Base-by-base conservation (phyloP, 116 monocot genomes). In the Trichopus zeylanicus region DNA sequence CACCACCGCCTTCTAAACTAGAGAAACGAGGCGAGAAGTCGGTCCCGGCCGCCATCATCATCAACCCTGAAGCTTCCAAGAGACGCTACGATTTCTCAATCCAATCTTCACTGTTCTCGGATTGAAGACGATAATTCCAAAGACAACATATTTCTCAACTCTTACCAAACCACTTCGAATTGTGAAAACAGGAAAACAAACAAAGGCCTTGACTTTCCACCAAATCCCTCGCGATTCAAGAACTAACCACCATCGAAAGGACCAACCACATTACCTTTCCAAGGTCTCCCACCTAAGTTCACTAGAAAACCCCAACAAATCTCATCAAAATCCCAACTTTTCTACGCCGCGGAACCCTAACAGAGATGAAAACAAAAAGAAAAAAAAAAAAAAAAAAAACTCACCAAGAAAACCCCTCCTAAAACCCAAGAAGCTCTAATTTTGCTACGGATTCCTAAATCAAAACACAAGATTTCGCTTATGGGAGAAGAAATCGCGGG, bases 1-100 rank as follows among this genome's bases (percentile, higher is more conserved):
- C 46, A 48, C 61, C 47, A 34, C 71, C 70, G 27, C 25, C 59
- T 34, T 71, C 67, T 62, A 76, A 51, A 70, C 71, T 66, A 4
- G 56, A 9, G 20, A 60, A 67, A 56, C 28, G 16, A 48, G 56
- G 56, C 33, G 77, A 67, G 56, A 38, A 65, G 55, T 65, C 60
- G 3, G 46, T 24, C 3, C 60, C 46, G 16, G 60, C 25, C 60
- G 39, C 60, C 60, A 60, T 60, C n/a, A 46, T 60, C 23, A 23
- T 37, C 37, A 27, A 60, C 12, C 39, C 37, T n/a, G 16, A 33
- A 28, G 8, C 27, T 26, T 13, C 53, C 28, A 28, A 53, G 28
- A 1, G 3, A 57, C 18, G 22, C 3, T n/a, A 42, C 42, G n/a
- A 42, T n/a, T 42, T 42, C n/a, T n/a, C 12, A 42, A 42, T 16